These are phyloP conservation scores for Lippia alba DNA, from an alignment of 305 asterid genomes.

Conservation along the genomic window DNA sequence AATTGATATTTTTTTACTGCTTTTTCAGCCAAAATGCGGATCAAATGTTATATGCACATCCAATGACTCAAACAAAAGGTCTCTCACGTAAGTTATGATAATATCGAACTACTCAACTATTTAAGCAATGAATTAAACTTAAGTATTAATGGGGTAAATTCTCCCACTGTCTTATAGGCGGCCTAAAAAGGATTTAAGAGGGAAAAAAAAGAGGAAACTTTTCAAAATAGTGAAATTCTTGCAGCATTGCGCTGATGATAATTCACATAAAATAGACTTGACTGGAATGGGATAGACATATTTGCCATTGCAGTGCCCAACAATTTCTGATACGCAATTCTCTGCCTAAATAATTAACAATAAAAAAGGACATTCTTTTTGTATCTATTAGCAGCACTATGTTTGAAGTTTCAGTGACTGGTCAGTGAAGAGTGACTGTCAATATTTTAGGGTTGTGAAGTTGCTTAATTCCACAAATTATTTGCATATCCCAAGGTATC, in stretches of 20 bases:
- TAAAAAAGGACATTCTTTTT: background rate
- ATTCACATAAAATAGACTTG: conserved; percentile 21
- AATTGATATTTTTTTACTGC: too few relatives aligned
- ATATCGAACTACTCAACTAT: too few relatives aligned
- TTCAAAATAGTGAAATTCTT: conserved; percentile 7
- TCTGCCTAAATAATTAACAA: background rate
- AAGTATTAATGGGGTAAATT: too few relatives aligned
- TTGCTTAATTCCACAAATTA: too few relatives aligned
- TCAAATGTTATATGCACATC: too few relatives aligned
- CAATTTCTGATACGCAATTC: conserved; percentile 38
- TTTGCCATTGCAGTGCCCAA: conserved; percentile 47
- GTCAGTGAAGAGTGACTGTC: conserved; percentile 29
- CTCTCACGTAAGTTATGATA: too few relatives aligned
- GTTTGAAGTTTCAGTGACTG: conserved; percentile 27
- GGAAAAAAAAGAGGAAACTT: conserved; percentile 23
- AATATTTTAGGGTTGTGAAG: background rate
- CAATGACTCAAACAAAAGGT: too few relatives aligned
- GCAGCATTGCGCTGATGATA: background rate
- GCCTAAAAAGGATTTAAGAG: too few relatives aligned
- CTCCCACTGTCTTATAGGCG: too few relatives aligned
- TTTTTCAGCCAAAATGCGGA: too few relatives aligned
- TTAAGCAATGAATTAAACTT: too few relatives aligned
- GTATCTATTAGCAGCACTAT: conserved; percentile 1
- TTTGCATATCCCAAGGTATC: too few relatives aligned
- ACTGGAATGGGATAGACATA: conserved; percentile 36